Evolutionary conservation across 148 eudicot species (phyloP).

Genomic region (Cornus florida): DNA sequence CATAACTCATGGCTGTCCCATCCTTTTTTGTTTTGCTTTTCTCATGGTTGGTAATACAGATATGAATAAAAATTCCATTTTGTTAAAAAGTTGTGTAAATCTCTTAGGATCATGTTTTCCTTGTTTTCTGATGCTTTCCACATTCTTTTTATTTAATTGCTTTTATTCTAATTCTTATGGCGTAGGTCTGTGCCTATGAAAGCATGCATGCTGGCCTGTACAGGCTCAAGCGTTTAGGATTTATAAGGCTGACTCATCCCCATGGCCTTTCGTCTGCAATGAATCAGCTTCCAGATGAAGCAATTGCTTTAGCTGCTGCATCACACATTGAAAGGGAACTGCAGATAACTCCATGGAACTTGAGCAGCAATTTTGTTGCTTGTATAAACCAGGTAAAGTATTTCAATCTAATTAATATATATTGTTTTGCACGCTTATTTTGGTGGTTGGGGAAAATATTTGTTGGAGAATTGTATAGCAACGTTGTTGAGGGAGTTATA

Average conservation of each 20-base stretch:
- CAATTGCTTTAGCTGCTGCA: constrained; percentile 94
- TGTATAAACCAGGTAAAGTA: constrained; percentile 81
- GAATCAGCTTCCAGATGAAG: constrained; percentile 97
- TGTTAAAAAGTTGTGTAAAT: background rate
- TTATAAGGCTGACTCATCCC: constrained; percentile 66
- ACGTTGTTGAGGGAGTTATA: background rate
- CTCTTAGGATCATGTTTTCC: background rate
- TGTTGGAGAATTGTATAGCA: background rate
- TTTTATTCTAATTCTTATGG: background rate
- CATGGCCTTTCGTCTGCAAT: constrained; percentile 83
- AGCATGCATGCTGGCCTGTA: constrained; percentile 93
- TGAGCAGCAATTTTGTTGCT: constrained; percentile 92
- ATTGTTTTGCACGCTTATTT: background rate
- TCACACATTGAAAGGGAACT: constrained; percentile 98
- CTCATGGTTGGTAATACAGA: background rate
- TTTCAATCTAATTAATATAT: background rate
- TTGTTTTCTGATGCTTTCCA: background rate
- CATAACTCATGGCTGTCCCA: too few species aligned
- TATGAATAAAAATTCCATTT: background rate
- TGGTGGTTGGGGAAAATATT: background rate
- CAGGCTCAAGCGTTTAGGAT: constrained; percentile 91
- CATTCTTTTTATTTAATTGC: background rate
- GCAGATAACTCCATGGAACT: constrained; percentile 97
- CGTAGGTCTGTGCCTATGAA: constrained; percentile 87
- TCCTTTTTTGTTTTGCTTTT: background rate